Base-by-base conservation (phyloP, 2,329 filamentous ascomycete genomes). In the Moelleriella libera region DNA sequence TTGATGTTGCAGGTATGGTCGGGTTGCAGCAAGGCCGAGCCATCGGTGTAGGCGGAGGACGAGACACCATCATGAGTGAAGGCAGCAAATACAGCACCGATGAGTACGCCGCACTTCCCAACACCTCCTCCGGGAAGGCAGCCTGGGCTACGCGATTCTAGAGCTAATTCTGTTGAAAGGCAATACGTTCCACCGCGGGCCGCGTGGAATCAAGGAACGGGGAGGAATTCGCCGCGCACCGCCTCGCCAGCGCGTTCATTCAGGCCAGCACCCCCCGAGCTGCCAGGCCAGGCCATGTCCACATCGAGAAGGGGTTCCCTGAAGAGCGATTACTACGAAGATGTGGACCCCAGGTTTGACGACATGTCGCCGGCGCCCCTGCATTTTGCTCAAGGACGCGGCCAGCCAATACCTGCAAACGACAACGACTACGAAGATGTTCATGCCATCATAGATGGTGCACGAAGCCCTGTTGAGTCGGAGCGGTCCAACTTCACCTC, bases 401-500 rank as follows among this genome's bases (percentile, higher is more conserved):
- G 55, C 44, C 30, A 43, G 31, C 57, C 57, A 28, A 56, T 59
- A 28, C 57, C 60, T 7, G 31, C 40, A 14, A 52, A 67, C 46
- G 66, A 69, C 44, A 58, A 58, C 34, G 72, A 71, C 12, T 81
- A 79, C 54, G 84, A 88, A 52, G 79, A 84, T 51, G 60, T 82
- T 37, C 76, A 75, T 42, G 74, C 53, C 34, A 55, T 76, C 52
- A 60, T 60, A 32, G 58, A 65, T 31, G 74, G 75, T 43, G 66
- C 76, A 43, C 76, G 85, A 56, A 90, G 82, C 57, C 88, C 85
- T 32, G 78, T 82, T 31, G 77, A 82, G 56, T 90, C 84, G 52
- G 87, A 95, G 58, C 76, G 79, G 29, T 90, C 82, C 43, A 85
- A 84, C 55, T 96, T 95, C 65, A 96, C 90, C 1, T 92, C 85